Conservation (phyloP, 768 basidiomycete genomes). For the Trametes villosa region DNA sequence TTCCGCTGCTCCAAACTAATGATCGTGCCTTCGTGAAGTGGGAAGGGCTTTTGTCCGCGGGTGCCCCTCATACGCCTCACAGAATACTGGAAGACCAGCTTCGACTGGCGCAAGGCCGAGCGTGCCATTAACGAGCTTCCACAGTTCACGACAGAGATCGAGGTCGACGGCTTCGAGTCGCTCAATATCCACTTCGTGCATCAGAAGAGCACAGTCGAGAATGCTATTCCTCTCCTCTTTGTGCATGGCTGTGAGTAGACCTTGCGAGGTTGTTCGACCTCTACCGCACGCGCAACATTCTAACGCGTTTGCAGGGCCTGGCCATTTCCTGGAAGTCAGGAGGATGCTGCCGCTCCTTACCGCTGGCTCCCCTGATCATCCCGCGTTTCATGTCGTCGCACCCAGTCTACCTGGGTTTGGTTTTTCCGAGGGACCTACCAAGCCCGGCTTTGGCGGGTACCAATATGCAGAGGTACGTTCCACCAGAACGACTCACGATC, state of each 20-base stretch:
- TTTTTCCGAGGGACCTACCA: conserved; percentile 59
- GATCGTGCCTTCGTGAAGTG: no score
- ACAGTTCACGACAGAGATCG: conserved; percentile 57
- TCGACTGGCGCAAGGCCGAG: conserved; percentile 61
- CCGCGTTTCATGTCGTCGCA: conserved; percentile 66
- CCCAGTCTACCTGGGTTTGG: conserved; percentile 63
- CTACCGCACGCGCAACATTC: no score
- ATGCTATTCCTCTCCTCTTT: conserved; percentile 63
- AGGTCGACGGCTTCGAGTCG: conserved; percentile 49
- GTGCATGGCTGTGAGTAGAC: conserved; percentile 64
- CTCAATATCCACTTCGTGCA: conserved; percentile 65
- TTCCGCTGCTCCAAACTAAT: no score
- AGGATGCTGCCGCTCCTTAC: conserved; percentile 62
- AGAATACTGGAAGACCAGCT: conserved; percentile 54
- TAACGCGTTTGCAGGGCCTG: conserved; percentile 53
- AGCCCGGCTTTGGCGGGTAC: conserved; percentile 49
- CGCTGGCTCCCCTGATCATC: conserved; percentile 44
- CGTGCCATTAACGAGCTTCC: conserved; percentile 55
- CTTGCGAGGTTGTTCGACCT: not conserved
- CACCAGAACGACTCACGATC: no score
- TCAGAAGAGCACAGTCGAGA: conserved; percentile 45
- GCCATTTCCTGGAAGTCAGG: conserved; percentile 57
- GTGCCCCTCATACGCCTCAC: conserved; percentile 51
- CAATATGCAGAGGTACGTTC: conserved; percentile 56
- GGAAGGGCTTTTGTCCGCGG: no score